Conservation (phyloP, 768 basidiomycete genomes). For the Boletellus emodensis region DNA sequence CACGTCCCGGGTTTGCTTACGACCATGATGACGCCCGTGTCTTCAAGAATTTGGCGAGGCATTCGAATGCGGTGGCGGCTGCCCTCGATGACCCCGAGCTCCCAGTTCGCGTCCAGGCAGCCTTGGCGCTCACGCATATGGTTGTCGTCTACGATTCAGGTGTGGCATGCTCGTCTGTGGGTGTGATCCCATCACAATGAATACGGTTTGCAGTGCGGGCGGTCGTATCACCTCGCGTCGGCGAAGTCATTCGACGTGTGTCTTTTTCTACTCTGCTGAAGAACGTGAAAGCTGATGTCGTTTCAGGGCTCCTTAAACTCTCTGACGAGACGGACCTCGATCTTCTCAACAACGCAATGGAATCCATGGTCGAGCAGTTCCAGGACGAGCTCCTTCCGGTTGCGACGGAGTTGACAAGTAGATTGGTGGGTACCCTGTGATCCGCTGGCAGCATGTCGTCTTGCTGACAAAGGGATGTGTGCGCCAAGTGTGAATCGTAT, state of each 20-base stretch:
- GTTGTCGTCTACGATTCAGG: conserved; percentile 60
- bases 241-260: conserved; percentile 81
- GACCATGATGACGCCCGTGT: background rate
- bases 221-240: conserved; percentile 71
- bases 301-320: conserved; percentile 74
- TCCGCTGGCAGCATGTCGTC: background rate
- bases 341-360: conserved; percentile 77
- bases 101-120: conserved; percentile 82
- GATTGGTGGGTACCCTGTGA: conserved; percentile 51
- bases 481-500: conserved; percentile 72
- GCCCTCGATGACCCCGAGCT: conserved; percentile 74
- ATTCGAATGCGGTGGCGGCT: conserved; percentile 62
- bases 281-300: background rate
- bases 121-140: conserved; percentile 75
- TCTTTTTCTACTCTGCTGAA: background rate
- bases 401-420: conserved; percentile 71
- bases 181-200: background rate
- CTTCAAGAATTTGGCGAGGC: conserved; percentile 52
- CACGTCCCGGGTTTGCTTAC: background rate
- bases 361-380: conserved; percentile 83
- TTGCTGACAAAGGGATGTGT: background rate
- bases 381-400: conserved; percentile 82
- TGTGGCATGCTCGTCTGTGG: conserved; percentile 26
- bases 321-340: conserved; percentile 91
- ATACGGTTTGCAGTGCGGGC: conserved; percentile 48